Percentiles rank a stretch among this genome's conserved stretches.
These are phyloP conservation scores for Candida ficus DNA, from an alignment of 805 yeast species.

Conservation along the genomic window DNA sequence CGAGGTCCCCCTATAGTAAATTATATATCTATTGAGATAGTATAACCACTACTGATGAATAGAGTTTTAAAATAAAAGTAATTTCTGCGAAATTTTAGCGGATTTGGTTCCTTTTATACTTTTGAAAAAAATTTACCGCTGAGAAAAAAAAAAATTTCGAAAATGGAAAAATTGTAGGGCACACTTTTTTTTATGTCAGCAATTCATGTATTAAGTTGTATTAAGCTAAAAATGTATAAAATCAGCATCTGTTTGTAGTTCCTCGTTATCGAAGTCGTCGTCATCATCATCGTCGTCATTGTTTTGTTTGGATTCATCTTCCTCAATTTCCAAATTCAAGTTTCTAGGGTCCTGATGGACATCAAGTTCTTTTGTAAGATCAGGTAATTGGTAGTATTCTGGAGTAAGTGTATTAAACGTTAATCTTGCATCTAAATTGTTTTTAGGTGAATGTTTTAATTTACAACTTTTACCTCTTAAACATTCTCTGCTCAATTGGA, in stretches of 20 bases:
- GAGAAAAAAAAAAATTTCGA: not conserved
- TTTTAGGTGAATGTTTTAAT: slow-evolving; percentile 42
- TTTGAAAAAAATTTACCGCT: not conserved
- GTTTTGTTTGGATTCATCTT: slow-evolving; percentile 6
- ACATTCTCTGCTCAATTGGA: slow-evolving; percentile 56
- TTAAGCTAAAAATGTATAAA: slow-evolving; percentile 20
- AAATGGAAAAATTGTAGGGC: too few species aligned
- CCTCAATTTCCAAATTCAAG: slow-evolving; percentile 17
- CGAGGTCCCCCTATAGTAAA: slow-evolving; percentile 27
- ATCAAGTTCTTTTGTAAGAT: slow-evolving; percentile 13
- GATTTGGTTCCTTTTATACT: slow-evolving; percentile 27
- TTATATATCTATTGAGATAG: slow-evolving; percentile 65
- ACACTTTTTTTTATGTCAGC: not conserved
- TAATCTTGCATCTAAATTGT: slow-evolving; percentile 21
- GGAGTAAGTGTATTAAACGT: slow-evolving; percentile 19
- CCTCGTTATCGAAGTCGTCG: slow-evolving; percentile 12
- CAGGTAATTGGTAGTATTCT: slow-evolving; percentile 19
- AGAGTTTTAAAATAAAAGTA: slow-evolving; percentile 16
- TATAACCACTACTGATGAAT: slow-evolving; percentile 80
- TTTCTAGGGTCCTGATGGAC: slow-evolving; percentile 22
- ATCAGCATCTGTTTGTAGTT: slow-evolving; percentile 22
- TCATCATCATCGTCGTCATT: slow-evolving; percentile 25
- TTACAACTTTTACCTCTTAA: slow-evolving; percentile 46
- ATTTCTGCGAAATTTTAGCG: slow-evolving; percentile 16
- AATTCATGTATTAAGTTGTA: not conserved